Evolutionary conservation across 306 rosid species (phyloP).

Genomic region (Hippophae tibetana): DNA sequence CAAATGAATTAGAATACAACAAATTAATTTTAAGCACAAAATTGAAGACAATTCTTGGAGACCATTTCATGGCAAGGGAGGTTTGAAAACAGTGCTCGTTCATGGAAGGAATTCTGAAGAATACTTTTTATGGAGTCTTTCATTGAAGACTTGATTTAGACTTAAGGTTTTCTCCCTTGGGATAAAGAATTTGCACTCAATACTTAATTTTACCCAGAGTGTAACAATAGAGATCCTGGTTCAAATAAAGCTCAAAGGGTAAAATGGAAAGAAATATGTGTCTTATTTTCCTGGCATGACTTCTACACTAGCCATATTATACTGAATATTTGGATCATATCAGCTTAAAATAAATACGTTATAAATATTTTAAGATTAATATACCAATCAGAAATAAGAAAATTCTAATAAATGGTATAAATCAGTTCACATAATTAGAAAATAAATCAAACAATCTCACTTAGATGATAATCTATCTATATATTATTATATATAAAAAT

Average conservation of each 20-base stretch:
- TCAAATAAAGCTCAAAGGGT: constrained; percentile 32
- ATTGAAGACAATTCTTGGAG: constrained; percentile 27
- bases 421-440: no score
- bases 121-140: constrained; percentile 51
- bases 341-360: no score
- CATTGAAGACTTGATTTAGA: constrained; percentile 55
- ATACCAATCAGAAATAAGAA: no score
- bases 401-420: no score
- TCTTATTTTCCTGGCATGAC: neutral
- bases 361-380: no score
- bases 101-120: constrained; percentile 75
- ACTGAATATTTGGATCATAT: no score
- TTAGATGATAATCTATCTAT: no score
- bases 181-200: constrained; percentile 19
- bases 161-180: constrained; percentile 74
- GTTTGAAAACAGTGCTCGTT: constrained; percentile 66
- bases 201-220: constrained; percentile 53
- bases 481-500: no score
- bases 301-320: no score
- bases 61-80: constrained; percentile 51
- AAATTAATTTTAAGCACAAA: no score
- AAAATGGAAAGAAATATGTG: constrained; percentile 26
- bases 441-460: no score
- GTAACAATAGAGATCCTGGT: constrained; percentile 50
- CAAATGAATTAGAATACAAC: no score